phyloP scores from a whole-genome alignment of 805 yeast species.

The Ogataea philodendri region DNA sequence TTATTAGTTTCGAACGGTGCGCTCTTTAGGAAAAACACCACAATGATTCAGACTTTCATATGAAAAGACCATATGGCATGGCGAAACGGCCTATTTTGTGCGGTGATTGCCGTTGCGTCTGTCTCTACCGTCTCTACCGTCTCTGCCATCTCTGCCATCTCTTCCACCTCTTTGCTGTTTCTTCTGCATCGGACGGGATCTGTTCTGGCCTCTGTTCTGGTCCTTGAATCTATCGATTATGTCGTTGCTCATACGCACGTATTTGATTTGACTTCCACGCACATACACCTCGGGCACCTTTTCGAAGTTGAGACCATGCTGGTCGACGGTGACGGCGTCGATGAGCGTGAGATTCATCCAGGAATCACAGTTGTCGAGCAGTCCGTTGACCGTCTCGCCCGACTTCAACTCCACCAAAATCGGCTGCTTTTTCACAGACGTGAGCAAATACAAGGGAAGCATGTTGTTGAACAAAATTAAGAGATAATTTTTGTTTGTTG shows the following conservation, averaged over 20 bases:
- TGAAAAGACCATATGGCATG: too few relatives aligned
- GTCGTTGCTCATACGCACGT: constrained; percentile 71
- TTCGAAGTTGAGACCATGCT: constrained; percentile 57
- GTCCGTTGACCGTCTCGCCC: constrained; percentile 87
- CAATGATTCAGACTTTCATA: too few relatives aligned
- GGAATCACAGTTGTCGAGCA: constrained; percentile 79
- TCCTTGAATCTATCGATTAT: constrained; percentile 74
- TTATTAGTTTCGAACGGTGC: too few relatives aligned
- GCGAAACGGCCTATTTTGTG: not conserved
- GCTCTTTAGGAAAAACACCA: too few relatives aligned
- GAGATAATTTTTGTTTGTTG: constrained; percentile 1
- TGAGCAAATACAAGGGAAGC: constrained; percentile 90
- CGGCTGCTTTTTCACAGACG: constrained; percentile 87
- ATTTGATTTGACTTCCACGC: constrained; percentile 82
- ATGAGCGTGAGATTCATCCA: constrained; percentile 92
- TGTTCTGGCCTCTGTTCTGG: constrained; percentile 44
- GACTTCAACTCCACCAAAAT: constrained; percentile 86
- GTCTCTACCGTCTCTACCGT: constrained; percentile 10
- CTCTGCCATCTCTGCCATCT: constrained; percentile 17
- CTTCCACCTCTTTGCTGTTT: constrained; percentile 24
- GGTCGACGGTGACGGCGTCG: constrained; percentile 68
- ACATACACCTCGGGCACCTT: constrained; percentile 74
- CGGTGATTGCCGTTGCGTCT: constrained; percentile 8
- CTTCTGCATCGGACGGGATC: constrained; percentile 24
- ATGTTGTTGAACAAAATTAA: constrained; percentile 27